Conservation (phyloP, 116 monocot genomes). For the Zostera marina region DNA sequence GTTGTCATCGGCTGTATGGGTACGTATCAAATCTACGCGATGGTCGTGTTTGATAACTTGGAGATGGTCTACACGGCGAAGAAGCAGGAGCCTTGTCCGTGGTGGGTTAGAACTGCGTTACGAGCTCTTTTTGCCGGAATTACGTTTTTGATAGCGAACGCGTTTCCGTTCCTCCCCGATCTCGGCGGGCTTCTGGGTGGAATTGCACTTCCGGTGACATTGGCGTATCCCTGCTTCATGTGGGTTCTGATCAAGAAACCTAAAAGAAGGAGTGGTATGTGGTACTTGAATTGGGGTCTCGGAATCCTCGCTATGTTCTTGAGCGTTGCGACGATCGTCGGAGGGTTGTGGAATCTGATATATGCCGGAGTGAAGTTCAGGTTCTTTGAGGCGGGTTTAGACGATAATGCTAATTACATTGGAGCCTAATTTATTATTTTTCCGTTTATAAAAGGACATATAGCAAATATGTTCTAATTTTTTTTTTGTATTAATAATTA, state of each 20-base stretch:
- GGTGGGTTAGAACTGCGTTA: slow-evolving; percentile 42
- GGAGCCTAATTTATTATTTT: neutral
- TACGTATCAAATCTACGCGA: slow-evolving; percentile 80
- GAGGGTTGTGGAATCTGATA: slow-evolving; percentile 48
- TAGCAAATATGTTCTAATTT: too few species aligned
- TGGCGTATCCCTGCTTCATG: slow-evolving; percentile 83
- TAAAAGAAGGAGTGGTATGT: slow-evolving; percentile 27
- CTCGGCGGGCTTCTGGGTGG: slow-evolving; percentile 57
- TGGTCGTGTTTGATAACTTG: slow-evolving; percentile 69
- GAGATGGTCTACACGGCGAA: slow-evolving; percentile 50
- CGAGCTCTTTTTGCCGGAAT: slow-evolving; percentile 40
- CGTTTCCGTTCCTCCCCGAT: slow-evolving; percentile 68
- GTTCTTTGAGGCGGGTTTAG: slow-evolving; percentile 59
- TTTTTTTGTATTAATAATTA: too few species aligned
- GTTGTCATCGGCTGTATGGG: slow-evolving; percentile 64
- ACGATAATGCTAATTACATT: neutral
- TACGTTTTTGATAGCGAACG: slow-evolving; percentile 37
- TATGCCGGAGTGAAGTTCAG: slow-evolving; percentile 36
- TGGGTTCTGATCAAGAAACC: slow-evolving; percentile 77
- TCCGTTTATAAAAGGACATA: too few species aligned
- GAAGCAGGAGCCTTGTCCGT: slow-evolving; percentile 62
- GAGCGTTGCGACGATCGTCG: slow-evolving; percentile 37
- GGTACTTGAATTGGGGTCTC: slow-evolving; percentile 55
- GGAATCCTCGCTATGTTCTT: slow-evolving; percentile 53
- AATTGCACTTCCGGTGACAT: slow-evolving; percentile 58